Evolutionary conservation across 345 rosid genomes (phyloP).

Genomic region (Rhizophora mangle): DNA sequence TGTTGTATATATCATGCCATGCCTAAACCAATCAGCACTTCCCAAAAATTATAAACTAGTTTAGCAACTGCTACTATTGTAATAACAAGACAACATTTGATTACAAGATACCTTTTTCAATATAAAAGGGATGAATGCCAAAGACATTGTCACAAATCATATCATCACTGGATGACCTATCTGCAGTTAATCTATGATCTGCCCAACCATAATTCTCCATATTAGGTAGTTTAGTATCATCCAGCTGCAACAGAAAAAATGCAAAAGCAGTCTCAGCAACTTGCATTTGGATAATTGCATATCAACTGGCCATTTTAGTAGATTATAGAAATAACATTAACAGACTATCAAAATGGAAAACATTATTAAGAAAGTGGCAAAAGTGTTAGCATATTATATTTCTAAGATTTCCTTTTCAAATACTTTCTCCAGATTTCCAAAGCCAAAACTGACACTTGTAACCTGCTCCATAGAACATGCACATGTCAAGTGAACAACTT

Average conservation of each 20-base stretch:
- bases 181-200: slow-evolving; percentile 37
- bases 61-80: neutral
- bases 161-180: slow-evolving; percentile 33
- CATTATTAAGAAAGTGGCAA: too few relatives aligned
- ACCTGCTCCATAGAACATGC: too few relatives aligned
- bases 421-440: too few relatives aligned
- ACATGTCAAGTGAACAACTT: too few relatives aligned
- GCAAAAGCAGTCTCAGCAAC: neutral
- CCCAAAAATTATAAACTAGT: neutral
- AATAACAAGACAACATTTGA: neutral
- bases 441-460: too few relatives aligned
- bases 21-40: neutral
- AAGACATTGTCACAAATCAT: slow-evolving; percentile 49
- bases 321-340: too few relatives aligned
- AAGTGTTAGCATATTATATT: too few relatives aligned
- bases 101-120: slow-evolving; percentile 53
- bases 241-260: slow-evolving; percentile 42
- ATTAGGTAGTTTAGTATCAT: slow-evolving; percentile 18
- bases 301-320: too few relatives aligned
- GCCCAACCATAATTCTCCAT: slow-evolving; percentile 89
- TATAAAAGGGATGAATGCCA: slow-evolving; percentile 75
- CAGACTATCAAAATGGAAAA: too few relatives aligned
- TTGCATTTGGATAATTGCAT: neutral
- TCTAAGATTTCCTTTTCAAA: too few relatives aligned
- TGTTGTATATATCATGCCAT: neutral